These are phyloP conservation scores for Acrasis kona DNA, from an alignment of 78 protist species.

Conservation along the genomic window DNA sequence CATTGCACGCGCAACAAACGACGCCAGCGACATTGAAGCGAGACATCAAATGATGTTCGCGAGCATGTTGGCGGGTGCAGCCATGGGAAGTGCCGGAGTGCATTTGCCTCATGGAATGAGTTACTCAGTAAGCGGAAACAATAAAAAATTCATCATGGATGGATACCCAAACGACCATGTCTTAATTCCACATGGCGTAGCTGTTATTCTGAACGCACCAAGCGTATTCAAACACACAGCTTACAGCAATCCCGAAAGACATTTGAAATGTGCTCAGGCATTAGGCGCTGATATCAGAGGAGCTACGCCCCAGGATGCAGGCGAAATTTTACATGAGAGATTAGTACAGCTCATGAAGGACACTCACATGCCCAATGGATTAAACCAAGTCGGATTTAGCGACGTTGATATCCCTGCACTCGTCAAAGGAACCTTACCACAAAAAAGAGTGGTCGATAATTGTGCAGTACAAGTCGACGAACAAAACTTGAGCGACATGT, in stretches of 20 bases:
- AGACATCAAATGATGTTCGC: constrained; percentile 16
- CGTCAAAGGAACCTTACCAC: not conserved
- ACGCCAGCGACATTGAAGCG: constrained; percentile 18
- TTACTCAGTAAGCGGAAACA: constrained; percentile 3
- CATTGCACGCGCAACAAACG: not conserved
- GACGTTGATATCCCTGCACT: not conserved
- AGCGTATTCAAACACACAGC: not conserved
- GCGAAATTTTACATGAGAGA: not conserved
- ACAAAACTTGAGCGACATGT: not conserved
- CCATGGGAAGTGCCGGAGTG: constrained; percentile 33
- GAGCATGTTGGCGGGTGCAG: constrained; percentile 16
- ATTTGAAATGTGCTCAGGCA: not conserved
- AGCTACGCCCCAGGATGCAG: constrained; percentile 6
- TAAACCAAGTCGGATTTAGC: not conserved
- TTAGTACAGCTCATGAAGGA: not conserved
- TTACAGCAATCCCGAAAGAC: constrained; percentile 6
- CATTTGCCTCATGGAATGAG: constrained; percentile 15
- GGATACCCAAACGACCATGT: not conserved
- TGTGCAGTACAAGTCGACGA: not conserved
- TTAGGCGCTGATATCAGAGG: not conserved
- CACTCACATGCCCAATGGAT: not conserved
- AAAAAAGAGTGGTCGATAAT: constrained; percentile 4
- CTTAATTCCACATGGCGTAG: constrained; percentile 7
- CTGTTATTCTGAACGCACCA: constrained; percentile 9
- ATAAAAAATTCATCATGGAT: not conserved